phyloP scores from a whole-genome alignment of 2,329 filamentous ascomycete species.

The Acarospora socialis region DNA sequence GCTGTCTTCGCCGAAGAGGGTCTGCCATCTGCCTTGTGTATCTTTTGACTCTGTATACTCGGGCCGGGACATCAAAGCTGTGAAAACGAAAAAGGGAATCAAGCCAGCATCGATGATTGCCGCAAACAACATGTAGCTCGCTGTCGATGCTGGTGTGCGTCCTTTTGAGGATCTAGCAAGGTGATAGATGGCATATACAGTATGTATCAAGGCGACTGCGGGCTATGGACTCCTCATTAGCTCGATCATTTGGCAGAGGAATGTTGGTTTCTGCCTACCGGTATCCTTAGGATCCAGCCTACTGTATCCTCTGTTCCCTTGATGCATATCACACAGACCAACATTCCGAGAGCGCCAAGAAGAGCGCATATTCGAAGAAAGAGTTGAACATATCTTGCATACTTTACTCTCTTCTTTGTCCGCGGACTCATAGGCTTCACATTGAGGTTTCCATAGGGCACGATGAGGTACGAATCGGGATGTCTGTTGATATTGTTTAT shows the following conservation, averaged over 20 bases:
- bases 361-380: slow-evolving; percentile 52
- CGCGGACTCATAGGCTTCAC: slow-evolving; percentile 53
- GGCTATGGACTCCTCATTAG: slow-evolving; percentile 38
- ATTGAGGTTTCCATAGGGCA: slow-evolving; percentile 43
- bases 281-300: slow-evolving; percentile 63
- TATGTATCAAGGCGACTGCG: slow-evolving; percentile 57
- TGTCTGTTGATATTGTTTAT: slow-evolving; percentile 62
- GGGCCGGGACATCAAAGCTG: slow-evolving; percentile 37
- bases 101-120: slow-evolving; percentile 55
- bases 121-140: slow-evolving; percentile 81
- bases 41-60: slow-evolving; percentile 30
- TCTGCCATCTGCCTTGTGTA: slow-evolving; percentile 45
- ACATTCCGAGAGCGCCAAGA: slow-evolving; percentile 52
- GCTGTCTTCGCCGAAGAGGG: slow-evolving; percentile 45
- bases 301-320: slow-evolving; percentile 49
- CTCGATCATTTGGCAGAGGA: slow-evolving; percentile 9
- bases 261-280: no score
- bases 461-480: slow-evolving; percentile 43
- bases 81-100: slow-evolving; percentile 49
- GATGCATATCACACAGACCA: slow-evolving; percentile 67
- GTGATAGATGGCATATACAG: slow-evolving; percentile 68
- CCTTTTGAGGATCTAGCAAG: slow-evolving; percentile 54
- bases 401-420: slow-evolving; percentile 58
- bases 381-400: slow-evolving; percentile 55
- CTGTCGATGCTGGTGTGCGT: slow-evolving; percentile 64